A percentile compares a stretch with the other conserved stretches of the same genome.
Conservation (phyloP, 225 moss, liverwort and hornwort genomes). For the Pseudisothecium myosuroides region DNA sequence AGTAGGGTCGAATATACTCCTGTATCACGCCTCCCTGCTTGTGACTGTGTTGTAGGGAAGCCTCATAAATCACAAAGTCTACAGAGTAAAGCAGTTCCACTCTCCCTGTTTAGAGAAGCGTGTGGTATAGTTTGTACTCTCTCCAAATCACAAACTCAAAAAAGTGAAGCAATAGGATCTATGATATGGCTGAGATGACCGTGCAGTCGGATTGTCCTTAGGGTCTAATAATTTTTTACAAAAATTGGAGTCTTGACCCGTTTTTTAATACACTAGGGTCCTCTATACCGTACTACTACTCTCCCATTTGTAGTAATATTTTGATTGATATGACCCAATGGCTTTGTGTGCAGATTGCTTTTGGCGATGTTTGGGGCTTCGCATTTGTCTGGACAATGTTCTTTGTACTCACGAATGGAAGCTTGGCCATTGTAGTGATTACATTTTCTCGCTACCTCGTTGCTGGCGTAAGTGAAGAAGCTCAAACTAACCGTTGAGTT, state of each 20-base stretch:
- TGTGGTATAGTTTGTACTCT: not conserved
- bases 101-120: not conserved
- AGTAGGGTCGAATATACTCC: not conserved
- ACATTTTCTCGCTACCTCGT: conserved; percentile 62
- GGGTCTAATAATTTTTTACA: no score
- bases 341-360: conserved; percentile 48
- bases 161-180: not conserved
- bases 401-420: conserved; percentile 63
- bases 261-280: not conserved
- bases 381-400: conserved; percentile 71
- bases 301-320: not conserved
- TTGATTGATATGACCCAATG: not conserved
- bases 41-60: not conserved
- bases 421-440: conserved; percentile 47
- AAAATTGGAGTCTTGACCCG: not conserved
- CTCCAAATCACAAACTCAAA: not conserved
- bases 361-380: conserved; percentile 74
- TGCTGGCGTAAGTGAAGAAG: conserved; percentile 48
- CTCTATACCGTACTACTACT: not conserved
- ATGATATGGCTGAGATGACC: not conserved
- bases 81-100: not conserved
- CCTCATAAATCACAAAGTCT: not conserved
- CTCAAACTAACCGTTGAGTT: not conserved
- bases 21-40: not conserved
- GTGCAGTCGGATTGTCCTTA: not conserved